Evolutionary conservation across 2,329 filamentous ascomycete species (phyloP), one percentile per base, ranked within the genome.

Genomic region (Dactylella cylindrospora): DNA sequence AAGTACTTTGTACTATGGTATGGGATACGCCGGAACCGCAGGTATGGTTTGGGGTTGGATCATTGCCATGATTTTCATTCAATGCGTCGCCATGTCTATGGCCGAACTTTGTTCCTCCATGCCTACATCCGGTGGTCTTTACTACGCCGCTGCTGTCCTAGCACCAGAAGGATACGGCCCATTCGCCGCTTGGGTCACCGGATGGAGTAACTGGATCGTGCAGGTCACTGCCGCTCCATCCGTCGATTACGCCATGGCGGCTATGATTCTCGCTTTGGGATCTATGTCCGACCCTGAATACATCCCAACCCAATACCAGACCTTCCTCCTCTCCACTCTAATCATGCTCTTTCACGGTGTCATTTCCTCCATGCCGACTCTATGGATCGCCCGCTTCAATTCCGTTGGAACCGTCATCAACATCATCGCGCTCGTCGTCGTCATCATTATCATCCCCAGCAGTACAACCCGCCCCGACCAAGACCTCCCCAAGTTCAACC

Each of bases 41-140:
- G 82, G 83, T 19, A 86, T 87, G 83, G 83, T 83, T 1, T 88
- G 85, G 85, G 85, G 85, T 3, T 89, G 85, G 85, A 73, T 88
- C 22, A 76, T 88, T 38, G 84, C 84, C 41, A 85, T 87, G 79
- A 67, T 84, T 3, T 86, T 86, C 32, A 86, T 88, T 31, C 80
- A 87, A 69, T 83, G 80, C 71, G 80, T 88, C 52, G 84, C 85
- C 6, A 78, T 82, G 72, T 79, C 79, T 15, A 83, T 84, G 80
- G 85, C 85, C 1, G 85, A 88, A 72, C 74, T 88, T 13, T 87
- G 84, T 68, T 84, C 81, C 2, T 82, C 81, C 36, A 87, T 88
- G 84, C 84, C 84, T 3, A 87, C 84, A 1, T 81, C 78, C 67
- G 85, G 85, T 50, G 85, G 85, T 20, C 74, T 89, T 10, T 89